Evolutionary conservation across 75 land plant species (phyloP), one percentile per base, ranked within the genome.

Genomic region (Picea glauca): DNA sequence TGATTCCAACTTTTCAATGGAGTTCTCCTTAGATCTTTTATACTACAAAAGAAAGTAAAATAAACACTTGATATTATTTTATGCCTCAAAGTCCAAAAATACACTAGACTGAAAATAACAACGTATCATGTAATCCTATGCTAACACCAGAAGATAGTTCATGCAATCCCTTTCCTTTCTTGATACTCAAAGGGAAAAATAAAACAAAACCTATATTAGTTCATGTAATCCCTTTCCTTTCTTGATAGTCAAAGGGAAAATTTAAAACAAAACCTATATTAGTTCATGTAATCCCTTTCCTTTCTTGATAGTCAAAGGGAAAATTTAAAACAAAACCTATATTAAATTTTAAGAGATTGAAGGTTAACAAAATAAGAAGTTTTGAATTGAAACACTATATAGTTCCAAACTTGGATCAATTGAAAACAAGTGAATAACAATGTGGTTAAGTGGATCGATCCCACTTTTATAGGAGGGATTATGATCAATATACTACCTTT

Each of bases 11-110:
- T 89, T 92, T 78, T 85, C 60, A 8, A 50, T 18, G 32, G 95
- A 89, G 57, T 89, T 88, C 80, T 86, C 86, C 9, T 84, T 85
- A 17, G 98, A 81, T 75, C 78, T 88, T 54, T 85, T 86, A 78
- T 80, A 94, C 98, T 94, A 84, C 18, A 75, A 38, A 31, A 82
- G 20, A 40, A 4, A 40, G 43, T 4, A 12, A 58, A 46, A 58
- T 56, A 67, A 17, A 2, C n/a, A 23, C 1, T n/a, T 64, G 32
- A 32, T 35, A 66, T 66, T 35, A 65, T 2, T 12, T 65, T 65
- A 1, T 65, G 33, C 33, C 14, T 65, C 13, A 14, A 65, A 65
- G 31, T 13, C 31, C 13, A 65, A 26, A 31, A 30, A 30, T 13
- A 13, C 13, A 65, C 18, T 0, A 40, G 43, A 31, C 38, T 11